phyloP scores from a whole-genome alignment of 495 filamentous ascomycete species.

The Penicillium ochrochloron region DNA sequence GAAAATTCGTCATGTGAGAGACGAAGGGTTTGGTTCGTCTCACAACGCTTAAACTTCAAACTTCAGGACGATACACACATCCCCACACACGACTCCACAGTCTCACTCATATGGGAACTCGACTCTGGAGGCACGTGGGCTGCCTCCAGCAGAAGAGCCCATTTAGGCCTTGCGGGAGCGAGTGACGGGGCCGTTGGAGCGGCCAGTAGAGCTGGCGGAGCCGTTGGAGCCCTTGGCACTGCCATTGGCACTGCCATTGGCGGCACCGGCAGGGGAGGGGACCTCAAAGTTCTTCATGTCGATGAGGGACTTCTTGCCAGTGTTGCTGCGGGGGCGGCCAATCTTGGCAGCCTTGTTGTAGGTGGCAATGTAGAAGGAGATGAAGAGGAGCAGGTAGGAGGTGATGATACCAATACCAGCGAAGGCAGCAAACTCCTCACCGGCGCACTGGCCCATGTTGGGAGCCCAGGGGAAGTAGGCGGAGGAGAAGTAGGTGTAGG shows the following conservation, averaged over 20 bases:
- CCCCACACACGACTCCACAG: slow-evolving; percentile 2
- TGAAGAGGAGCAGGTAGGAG: slow-evolving; percentile 96
- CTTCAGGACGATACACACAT: neutral
- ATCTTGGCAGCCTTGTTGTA: slow-evolving; percentile 86
- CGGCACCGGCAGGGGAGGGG: slow-evolving; percentile 36
- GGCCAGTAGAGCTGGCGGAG: slow-evolving; percentile 38
- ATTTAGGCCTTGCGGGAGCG: slow-evolving; percentile 56
- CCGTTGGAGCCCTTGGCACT: slow-evolving; percentile 41
- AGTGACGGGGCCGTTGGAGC: slow-evolving; percentile 52
- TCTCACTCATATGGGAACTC: neutral
- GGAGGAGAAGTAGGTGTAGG: slow-evolving; percentile 91
- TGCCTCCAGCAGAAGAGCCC: neutral
- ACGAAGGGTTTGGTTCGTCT: slow-evolving; percentile 8
- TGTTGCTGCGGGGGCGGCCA: slow-evolving; percentile 55
- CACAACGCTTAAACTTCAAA: neutral
- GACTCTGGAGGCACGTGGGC: neutral
- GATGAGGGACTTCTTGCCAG: slow-evolving; percentile 55
- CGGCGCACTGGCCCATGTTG: slow-evolving; percentile 82
- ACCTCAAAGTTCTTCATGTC: slow-evolving; percentile 60
- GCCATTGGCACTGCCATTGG: slow-evolving; percentile 35
- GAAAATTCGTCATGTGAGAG: slow-evolving; percentile 13
- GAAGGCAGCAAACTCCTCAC: slow-evolving; percentile 97
- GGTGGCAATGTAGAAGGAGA: slow-evolving; percentile 97
- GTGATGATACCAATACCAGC: slow-evolving; percentile 88
- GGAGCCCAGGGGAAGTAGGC: slow-evolving; percentile 89